Percentiles rank a stretch among this genome's conserved stretches.
Conservation (phyloP, 352 stramenopile genomes). For the Blastocystis sp. region DNA sequence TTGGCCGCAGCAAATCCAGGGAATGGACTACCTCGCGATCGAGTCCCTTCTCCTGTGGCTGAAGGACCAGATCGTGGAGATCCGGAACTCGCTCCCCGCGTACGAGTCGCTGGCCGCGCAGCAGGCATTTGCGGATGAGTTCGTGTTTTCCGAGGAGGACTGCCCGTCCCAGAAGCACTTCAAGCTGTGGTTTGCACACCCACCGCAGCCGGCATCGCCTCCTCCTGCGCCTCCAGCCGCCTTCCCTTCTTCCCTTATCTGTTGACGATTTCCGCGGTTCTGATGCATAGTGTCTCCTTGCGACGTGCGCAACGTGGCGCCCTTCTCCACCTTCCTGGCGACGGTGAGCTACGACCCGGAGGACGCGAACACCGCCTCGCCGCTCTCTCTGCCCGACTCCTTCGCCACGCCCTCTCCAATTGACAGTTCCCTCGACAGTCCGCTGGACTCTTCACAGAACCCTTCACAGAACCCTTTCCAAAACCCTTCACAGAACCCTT, state of each 20-base stretch:
- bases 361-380: too few species aligned
- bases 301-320: background rate
- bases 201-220: background rate
- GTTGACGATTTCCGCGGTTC: background rate
- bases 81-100: constrained; percentile 44
- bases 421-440: too few species aligned
- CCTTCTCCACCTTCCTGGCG: constrained; percentile 7
- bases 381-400: too few species aligned
- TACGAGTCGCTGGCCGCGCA: constrained; percentile 53
- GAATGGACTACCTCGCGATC: constrained; percentile 44
- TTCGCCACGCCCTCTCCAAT: too few species aligned
- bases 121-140: constrained; percentile 27
- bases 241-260: background rate
- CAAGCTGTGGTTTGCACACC: background rate
- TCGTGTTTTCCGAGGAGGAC: constrained; percentile 23
- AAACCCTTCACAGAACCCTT: too few species aligned
- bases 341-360: background rate
- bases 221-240: background rate
- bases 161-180: background rate
- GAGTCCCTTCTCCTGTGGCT: constrained; percentile 19
- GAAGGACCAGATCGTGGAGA: constrained; percentile 25
- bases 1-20: constrained; percentile 56
- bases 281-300: constrained; percentile 39
- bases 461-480: too few species aligned
- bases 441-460: too few species aligned